phyloP scores from a whole-genome alignment of 2,329 filamentous ascomycete genomes.

The Botrytis tulipae region DNA sequence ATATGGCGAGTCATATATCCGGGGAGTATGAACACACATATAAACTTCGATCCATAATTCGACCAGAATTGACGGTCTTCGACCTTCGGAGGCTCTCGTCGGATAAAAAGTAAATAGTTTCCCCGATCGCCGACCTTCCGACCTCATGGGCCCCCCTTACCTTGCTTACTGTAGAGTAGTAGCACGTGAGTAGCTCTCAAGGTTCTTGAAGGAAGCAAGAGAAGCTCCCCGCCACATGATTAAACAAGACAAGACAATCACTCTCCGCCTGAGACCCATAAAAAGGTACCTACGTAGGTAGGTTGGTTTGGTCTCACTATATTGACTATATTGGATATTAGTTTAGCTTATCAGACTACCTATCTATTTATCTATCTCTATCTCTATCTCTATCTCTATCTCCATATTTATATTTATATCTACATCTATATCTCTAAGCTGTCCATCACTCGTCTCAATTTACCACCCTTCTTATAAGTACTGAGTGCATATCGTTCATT shows the following conservation, averaged over 20 bases:
- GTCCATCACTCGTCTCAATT: neutral
- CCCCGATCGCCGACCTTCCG: neutral
- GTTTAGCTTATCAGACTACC: neutral
- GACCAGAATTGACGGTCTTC: neutral
- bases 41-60: neutral
- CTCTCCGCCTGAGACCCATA: neutral
- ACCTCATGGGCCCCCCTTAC: neutral
- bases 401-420: neutral
- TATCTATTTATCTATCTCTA: neutral
- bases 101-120: conserved; percentile 6
- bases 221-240: conserved; percentile 18
- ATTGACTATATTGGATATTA: neutral
- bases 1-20: neutral
- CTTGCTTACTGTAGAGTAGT: neutral
- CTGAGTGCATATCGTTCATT: neutral
- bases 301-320: neutral
- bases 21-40: neutral
- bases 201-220: neutral
- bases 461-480: neutral
- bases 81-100: neutral
- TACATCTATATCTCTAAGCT: neutral
- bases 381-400: neutral
- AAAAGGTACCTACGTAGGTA: neutral
- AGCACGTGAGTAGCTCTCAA: too few relatives aligned
- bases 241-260: conserved; percentile 4